Percentiles rank a stretch among this genome's conserved stretches.
Evolutionary conservation across 352 stramenopile species (phyloP).

Genomic region (Sclerospora graminicola): DNA sequence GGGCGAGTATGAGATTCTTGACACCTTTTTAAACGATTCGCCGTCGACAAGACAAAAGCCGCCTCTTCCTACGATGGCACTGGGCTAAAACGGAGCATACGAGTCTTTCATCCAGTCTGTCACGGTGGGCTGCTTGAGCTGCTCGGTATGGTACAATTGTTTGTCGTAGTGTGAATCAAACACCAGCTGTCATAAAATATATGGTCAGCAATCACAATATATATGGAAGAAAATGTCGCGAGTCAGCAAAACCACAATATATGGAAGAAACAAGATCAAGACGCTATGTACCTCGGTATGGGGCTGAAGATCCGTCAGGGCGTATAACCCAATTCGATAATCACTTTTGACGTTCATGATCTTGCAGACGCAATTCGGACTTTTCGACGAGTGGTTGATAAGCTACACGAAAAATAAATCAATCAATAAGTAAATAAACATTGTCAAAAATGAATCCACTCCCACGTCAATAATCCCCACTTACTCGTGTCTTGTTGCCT

Average conservation of each 20-base stretch:
- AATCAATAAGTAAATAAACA: neutral
- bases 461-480: neutral
- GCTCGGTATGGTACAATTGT: slow-evolving; percentile 43
- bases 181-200: slow-evolving; percentile 45
- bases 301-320: slow-evolving; percentile 76
- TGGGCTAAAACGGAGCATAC: no score
- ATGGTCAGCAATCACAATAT: no score
- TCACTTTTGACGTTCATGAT: slow-evolving; percentile 90
- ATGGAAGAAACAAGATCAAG: no score
- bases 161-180: slow-evolving; percentile 82
- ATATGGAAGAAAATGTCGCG: no score
- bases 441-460: neutral
- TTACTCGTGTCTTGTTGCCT: slow-evolving; percentile 89
- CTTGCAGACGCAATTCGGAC: slow-evolving; percentile 84
- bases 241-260: no score
- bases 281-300: slow-evolving; percentile 60
- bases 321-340: slow-evolving; percentile 90
- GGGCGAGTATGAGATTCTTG: slow-evolving; percentile 9
- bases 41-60: no score
- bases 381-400: slow-evolving; percentile 77
- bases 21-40: slow-evolving; percentile 13
- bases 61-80: no score
- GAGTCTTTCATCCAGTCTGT: slow-evolving; percentile 55
- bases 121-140: slow-evolving; percentile 51
- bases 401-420: slow-evolving; percentile 34